Evolutionary conservation across 768 basidiomycete genomes (phyloP).

Genomic region (Kwoniella dendrophila): DNA sequence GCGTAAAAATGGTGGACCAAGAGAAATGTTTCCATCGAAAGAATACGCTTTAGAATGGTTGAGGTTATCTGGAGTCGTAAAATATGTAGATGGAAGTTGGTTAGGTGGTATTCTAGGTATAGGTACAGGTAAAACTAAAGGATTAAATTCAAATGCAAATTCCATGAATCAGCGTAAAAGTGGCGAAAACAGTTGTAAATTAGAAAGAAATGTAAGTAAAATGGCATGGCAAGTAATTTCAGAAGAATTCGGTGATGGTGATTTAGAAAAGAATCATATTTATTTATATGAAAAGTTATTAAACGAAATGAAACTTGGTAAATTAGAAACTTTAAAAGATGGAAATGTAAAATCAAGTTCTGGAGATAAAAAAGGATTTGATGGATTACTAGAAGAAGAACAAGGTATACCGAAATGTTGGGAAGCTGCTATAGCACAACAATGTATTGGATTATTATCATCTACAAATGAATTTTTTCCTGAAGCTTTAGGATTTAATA

Average conservation of each 20-base stretch:
- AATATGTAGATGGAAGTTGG: conserved; percentile 53
- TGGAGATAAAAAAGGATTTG: conserved; percentile 36
- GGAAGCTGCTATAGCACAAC: conserved; percentile 50
- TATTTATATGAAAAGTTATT: conserved; percentile 44
- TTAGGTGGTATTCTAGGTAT: conserved; percentile 32
- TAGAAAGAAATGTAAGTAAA: conserved; percentile 35
- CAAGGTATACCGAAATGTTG: conserved; percentile 45
- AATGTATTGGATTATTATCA: conserved; percentile 45
- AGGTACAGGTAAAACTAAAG: conserved; percentile 15
- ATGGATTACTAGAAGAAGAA: conserved; percentile 36
- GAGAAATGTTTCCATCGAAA: conserved; percentile 45
- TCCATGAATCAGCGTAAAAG: not conserved
- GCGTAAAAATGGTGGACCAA: conserved; percentile 34
- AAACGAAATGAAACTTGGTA: conserved; percentile 23
- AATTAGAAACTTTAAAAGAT: not conserved
- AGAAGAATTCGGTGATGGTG: conserved; percentile 53
- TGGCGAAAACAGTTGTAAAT: not conserved
- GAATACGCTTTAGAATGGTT: conserved; percentile 45
- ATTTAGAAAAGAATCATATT: conserved; percentile 49
- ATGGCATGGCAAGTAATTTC: conserved; percentile 52
- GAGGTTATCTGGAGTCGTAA: conserved; percentile 42
- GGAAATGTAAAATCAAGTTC: conserved; percentile 12
- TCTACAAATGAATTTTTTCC: conserved; percentile 42
- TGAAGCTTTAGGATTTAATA: conserved; percentile 53
- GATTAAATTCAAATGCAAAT: not conserved